Evolutionary conservation across 495 filamentous ascomycete genomes (phyloP).

Genomic region (Hypoxylon intermedium): DNA sequence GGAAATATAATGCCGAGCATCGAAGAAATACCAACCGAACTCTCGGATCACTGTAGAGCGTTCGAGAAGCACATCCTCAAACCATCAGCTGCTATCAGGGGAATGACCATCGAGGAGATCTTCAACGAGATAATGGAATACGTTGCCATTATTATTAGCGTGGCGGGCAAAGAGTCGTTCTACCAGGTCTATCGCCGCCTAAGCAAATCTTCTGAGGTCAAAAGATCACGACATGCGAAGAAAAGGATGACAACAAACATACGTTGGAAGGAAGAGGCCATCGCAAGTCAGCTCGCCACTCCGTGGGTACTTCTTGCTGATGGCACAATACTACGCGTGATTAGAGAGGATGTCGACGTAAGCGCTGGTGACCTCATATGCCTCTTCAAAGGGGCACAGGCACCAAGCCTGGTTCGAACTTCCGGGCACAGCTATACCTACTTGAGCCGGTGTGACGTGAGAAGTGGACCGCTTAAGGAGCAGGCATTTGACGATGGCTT

Average conservation of each 20-base stretch:
- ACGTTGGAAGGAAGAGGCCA: conserved; percentile 4
- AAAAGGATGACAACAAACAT: neutral
- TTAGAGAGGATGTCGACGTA: conserved; percentile 1
- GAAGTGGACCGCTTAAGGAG: conserved; percentile 6
- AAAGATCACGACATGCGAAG: conserved; percentile 2
- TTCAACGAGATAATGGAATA: conserved; percentile 1
- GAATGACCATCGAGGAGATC: conserved; percentile 9
- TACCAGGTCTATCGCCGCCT: conserved; percentile 16
- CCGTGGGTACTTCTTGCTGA: conserved; percentile 14
- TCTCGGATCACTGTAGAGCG: neutral
- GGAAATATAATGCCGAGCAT: neutral
- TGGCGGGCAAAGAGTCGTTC: neutral
- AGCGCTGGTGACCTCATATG: conserved; percentile 16
- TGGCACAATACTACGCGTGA: conserved; percentile 3
- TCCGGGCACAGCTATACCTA: conserved; percentile 12
- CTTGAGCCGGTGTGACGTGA: neutral
- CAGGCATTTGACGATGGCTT: conserved; percentile 13
- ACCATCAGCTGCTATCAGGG: conserved; percentile 11
- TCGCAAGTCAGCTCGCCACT: neutral
- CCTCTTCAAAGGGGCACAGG: conserved; percentile 2
- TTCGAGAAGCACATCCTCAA: conserved; percentile 23
- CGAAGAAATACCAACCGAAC: conserved; percentile 1
- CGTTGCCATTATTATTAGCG: neutral
- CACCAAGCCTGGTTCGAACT: conserved; percentile 9
- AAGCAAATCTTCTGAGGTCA: neutral